Evolutionary conservation across 345 rosid genomes (phyloP).

Genomic region (Abelmoschus esculentus): DNA sequence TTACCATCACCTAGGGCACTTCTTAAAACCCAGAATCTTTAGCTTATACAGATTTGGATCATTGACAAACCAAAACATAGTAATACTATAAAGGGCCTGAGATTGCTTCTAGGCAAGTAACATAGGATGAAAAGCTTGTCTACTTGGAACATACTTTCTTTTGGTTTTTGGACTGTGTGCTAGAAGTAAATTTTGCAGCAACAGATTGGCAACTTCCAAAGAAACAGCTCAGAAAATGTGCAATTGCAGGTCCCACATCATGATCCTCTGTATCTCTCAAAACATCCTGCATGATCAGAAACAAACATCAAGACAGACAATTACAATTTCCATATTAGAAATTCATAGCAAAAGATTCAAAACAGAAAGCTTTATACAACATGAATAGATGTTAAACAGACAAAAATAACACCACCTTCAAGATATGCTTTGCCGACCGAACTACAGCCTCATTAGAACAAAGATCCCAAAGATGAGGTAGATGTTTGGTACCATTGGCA

Average conservation of each 20-base stretch:
- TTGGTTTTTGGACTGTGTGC: constrained; percentile 36
- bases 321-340: not conserved
- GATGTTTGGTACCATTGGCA: constrained; percentile 81
- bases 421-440: constrained; percentile 84
- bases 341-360: not conserved
- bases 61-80: not conserved
- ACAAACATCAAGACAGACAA: constrained; percentile 8
- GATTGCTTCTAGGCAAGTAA: not conserved
- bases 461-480: constrained; percentile 95
- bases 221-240: constrained; percentile 80
- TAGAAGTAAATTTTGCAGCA: constrained; percentile 8
- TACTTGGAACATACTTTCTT: constrained; percentile 51
- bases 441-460: constrained; percentile 75
- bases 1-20: not conserved
- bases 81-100: not conserved
- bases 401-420: constrained; percentile 56
- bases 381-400: not conserved
- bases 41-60: not conserved
- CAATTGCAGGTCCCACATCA: constrained; percentile 63
- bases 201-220: constrained; percentile 66
- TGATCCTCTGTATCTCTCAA: constrained; percentile 69
- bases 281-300: constrained; percentile 9
- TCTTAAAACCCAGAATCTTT: not conserved
- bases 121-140: not conserved
- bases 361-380: not conserved